phyloP scores from a whole-genome alignment of 306 rosid genomes.

The Abrus pulchellus region DNA sequence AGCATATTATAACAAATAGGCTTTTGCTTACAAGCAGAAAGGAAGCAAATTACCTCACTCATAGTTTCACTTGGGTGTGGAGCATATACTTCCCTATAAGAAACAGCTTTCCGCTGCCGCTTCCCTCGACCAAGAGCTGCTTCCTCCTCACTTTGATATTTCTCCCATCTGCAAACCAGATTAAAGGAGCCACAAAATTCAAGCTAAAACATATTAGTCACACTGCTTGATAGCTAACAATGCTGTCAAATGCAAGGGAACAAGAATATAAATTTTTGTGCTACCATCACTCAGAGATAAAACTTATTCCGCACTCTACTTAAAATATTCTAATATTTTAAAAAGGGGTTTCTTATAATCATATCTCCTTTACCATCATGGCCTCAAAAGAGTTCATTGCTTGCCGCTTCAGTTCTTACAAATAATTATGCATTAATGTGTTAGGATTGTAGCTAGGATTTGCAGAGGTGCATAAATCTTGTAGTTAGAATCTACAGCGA shows the following conservation, averaged over 20 bases:
- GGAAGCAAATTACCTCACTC: slow-evolving; percentile 75
- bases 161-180: slow-evolving; percentile 87
- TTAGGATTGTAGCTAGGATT: slow-evolving; percentile 3
- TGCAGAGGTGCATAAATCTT: not conserved
- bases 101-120: slow-evolving; percentile 95
- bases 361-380: slow-evolving; percentile 38
- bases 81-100: slow-evolving; percentile 94
- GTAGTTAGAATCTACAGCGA: not conserved
- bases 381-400: slow-evolving; percentile 18
- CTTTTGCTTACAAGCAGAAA: slow-evolving; percentile 45
- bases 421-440: not conserved
- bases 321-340: slow-evolving; percentile 12
- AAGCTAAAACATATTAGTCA: slow-evolving; percentile 35
- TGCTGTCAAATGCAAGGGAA: slow-evolving; percentile 32
- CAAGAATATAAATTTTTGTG: slow-evolving; percentile 19
- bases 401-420: slow-evolving; percentile 36
- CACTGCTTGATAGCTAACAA: slow-evolving; percentile 40
- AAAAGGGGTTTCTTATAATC: slow-evolving; percentile 9
- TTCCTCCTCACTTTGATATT: slow-evolving; percentile 96
- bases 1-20: slow-evolving; percentile 18
- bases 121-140: slow-evolving; percentile 99
- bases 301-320: slow-evolving; percentile 5
- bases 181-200: slow-evolving; percentile 31
- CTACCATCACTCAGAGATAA: slow-evolving; percentile 41
- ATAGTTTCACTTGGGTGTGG: slow-evolving; percentile 80